These are phyloP conservation scores for Castanea mollissima DNA, from an alignment of 306 rosid genomes.

Conservation along the genomic window DNA sequence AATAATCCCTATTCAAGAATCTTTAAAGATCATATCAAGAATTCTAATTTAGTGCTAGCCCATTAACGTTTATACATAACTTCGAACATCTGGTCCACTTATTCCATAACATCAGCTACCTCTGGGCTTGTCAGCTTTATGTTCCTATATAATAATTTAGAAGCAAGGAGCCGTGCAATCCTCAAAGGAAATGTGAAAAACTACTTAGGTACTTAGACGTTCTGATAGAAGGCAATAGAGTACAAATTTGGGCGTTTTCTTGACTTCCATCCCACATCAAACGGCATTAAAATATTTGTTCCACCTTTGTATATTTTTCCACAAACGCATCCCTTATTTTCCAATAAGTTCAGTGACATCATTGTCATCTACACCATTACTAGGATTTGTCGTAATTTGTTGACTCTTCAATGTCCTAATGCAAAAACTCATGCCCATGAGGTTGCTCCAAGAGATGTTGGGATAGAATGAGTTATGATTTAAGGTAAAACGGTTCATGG, in stretches of 20 bases:
- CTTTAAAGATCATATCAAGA: too few relatives aligned
- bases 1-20: too few relatives aligned
- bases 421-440: neutral
- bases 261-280: neutral
- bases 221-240: neutral
- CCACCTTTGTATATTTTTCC: neutral
- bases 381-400: neutral
- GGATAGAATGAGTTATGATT: neutral
- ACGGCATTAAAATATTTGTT: neutral
- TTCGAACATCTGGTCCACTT: neutral
- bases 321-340: neutral
- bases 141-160: neutral
- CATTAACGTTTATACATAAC: neutral
- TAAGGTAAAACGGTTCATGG: neutral
- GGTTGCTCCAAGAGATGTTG: neutral
- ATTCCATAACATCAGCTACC: neutral
- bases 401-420: neutral
- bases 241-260: neutral
- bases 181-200: neutral
- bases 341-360: neutral
- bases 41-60: too few relatives aligned
- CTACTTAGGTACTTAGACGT: neutral
- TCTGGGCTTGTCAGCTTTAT: neutral
- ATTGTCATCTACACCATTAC: neutral
- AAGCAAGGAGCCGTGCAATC: neutral